Evolutionary conservation across 495 filamentous ascomycete species (phyloP).

Genomic region (Viridothelium virens): DNA sequence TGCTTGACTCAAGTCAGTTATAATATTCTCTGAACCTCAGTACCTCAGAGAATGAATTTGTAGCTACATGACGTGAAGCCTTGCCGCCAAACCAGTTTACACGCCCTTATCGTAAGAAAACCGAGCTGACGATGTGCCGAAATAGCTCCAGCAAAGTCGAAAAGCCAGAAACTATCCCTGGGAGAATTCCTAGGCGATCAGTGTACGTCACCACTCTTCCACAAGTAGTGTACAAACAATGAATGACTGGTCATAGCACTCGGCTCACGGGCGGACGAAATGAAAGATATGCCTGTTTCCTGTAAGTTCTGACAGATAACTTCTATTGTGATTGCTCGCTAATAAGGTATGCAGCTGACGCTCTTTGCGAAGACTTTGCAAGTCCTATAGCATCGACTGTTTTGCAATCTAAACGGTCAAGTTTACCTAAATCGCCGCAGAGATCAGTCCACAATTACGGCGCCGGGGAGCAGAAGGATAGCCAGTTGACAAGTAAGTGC

Average conservation of each 20-base stretch:
- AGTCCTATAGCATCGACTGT: too few relatives aligned
- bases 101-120: neutral
- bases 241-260: conserved; percentile 49
- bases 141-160: conserved; percentile 75
- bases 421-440: too few relatives aligned
- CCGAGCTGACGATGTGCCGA: conserved; percentile 22
- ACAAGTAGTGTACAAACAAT: conserved; percentile 1
- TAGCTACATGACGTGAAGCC: neutral
- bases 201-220: conserved; percentile 46
- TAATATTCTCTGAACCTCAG: too few relatives aligned
- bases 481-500: neutral
- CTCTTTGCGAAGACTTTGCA: too few relatives aligned
- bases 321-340: neutral
- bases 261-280: conserved; percentile 97
- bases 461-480: neutral
- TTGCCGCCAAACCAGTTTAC: neutral
- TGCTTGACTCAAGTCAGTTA: too few relatives aligned
- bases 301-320: conserved; percentile 47
- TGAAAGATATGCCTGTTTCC: conserved; percentile 73
- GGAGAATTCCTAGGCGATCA: conserved; percentile 83
- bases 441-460: too few relatives aligned
- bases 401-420: too few relatives aligned
- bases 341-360: conserved; percentile 21
- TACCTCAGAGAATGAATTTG: too few relatives aligned
- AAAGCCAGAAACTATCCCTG: conserved; percentile 88